Conservation (phyloP, 371 early-diverging fungal genomes). For the Syncephalastrum racemosum region DNA sequence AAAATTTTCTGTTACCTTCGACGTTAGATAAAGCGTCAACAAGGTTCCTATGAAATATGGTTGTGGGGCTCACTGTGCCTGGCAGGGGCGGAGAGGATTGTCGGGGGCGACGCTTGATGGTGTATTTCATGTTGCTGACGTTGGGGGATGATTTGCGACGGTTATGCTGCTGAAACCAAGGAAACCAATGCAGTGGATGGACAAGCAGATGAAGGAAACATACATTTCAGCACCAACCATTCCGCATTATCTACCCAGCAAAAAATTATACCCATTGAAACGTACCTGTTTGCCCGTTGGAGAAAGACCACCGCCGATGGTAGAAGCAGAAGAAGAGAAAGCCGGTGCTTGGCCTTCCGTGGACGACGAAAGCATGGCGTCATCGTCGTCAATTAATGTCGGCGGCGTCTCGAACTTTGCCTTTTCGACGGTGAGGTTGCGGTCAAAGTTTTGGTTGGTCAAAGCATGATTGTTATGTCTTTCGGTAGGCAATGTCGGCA, state of each 20-base stretch:
- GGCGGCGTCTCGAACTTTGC: conserved; percentile 28
- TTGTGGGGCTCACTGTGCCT: conserved; percentile 43
- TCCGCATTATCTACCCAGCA: no score
- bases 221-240: no score
- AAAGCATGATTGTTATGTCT: conserved; percentile 20
- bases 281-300: background rate
- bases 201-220: no score
- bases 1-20: conserved; percentile 27
- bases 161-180: no score
- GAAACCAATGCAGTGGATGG: no score
- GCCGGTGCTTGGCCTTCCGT: conserved; percentile 8
- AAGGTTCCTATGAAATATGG: conserved; percentile 48
- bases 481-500: conserved; percentile 28
- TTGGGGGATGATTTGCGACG: no score
- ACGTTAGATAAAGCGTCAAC: conserved; percentile 52
- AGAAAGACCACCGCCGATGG: conserved; percentile 2
- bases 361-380: conserved; percentile 12
- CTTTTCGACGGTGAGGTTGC: conserved; percentile 30
- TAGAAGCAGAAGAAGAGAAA: conserved; percentile 13
- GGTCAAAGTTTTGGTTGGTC: conserved; percentile 24
- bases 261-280: no score
- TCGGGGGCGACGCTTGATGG: conserved; percentile 17
- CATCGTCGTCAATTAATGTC: conserved; percentile 4
- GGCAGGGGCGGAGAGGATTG: conserved; percentile 15
- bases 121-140: no score